Conservation (phyloP, 2,329 filamentous ascomycete genomes). For the Fusarium sp. region DNA sequence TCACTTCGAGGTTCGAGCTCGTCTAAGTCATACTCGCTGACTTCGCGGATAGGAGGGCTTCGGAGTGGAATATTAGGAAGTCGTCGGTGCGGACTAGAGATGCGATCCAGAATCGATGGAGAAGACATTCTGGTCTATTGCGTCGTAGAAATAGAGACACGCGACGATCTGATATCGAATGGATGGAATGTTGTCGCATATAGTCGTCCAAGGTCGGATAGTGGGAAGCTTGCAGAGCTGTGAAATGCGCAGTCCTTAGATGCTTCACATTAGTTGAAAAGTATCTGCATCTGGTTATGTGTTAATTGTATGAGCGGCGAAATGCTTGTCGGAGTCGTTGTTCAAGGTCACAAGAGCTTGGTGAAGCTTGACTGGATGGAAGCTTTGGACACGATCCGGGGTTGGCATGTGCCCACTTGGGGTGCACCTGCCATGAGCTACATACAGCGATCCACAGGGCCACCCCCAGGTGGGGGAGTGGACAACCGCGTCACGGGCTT, state of each 20-base stretch:
- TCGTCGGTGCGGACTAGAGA: conserved; percentile 40
- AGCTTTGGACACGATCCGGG: conserved; percentile 29
- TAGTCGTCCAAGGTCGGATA: conserved; percentile 19
- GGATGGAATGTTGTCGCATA: conserved; percentile 12
- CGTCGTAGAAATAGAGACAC: neutral
- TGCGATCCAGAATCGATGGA: conserved; percentile 43
- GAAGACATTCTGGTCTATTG: conserved; percentile 42
- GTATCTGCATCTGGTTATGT: no score
- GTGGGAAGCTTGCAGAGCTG: neutral
- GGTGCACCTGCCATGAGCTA: conserved; percentile 37
- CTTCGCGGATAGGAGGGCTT: conserved; percentile 37
- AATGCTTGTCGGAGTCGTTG: neutral
- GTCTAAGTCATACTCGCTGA: conserved; percentile 53
- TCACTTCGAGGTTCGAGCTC: conserved; percentile 53
- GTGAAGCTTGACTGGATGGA: conserved; percentile 7
- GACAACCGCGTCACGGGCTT: conserved; percentile 29
- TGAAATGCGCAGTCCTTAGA: neutral
- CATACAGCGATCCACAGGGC: conserved; percentile 29
- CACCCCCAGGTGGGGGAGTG: conserved; percentile 21
- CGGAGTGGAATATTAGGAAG: conserved; percentile 45
- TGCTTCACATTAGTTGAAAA: neutral
- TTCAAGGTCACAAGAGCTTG: conserved; percentile 14
- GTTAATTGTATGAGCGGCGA: neutral
- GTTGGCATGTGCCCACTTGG: conserved; percentile 39
- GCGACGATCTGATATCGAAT: neutral